Conservation (phyloP, 306 rosid genomes). For the Glycine tomentella region DNA sequence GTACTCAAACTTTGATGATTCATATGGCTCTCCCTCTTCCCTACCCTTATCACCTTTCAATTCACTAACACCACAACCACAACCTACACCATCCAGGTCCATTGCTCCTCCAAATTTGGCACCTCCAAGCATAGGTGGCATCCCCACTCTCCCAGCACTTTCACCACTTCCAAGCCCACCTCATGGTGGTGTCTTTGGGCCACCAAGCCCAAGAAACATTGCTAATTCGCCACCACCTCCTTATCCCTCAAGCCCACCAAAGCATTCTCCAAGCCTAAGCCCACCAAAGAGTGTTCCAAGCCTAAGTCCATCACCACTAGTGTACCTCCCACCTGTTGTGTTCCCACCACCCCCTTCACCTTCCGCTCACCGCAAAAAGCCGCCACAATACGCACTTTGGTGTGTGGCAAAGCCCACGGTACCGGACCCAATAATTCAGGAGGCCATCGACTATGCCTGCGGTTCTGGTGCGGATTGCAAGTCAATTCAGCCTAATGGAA, state of each 20-base stretch:
- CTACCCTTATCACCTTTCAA: conserved; percentile 60
- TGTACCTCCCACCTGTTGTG: conserved; percentile 46
- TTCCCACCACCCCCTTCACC: conserved; percentile 59
- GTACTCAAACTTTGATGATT: conserved; percentile 35
- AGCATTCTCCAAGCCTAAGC: conserved; percentile 37
- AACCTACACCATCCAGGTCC: conserved; percentile 40
- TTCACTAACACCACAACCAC: conserved; percentile 55
- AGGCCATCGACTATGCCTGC: conserved; percentile 88
- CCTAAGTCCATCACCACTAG: conserved; percentile 58
- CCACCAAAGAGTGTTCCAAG: conserved; percentile 51
- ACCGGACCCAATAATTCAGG: conserved; percentile 68
- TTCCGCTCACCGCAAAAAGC: conserved; percentile 44
- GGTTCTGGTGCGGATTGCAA: conserved; percentile 85
- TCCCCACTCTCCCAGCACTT: background rate
- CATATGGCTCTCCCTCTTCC: conserved; percentile 64
- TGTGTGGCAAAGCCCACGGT: conserved; percentile 92
- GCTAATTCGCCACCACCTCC: conserved; percentile 48
- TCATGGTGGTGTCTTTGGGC: background rate
- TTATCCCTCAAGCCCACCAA: conserved; percentile 49
- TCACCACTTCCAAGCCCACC: conserved; percentile 54
- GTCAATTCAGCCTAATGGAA: conserved; percentile 64
- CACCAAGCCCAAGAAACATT: conserved; percentile 35
- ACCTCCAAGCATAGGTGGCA: conserved; percentile 35
- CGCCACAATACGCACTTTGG: conserved; percentile 62
- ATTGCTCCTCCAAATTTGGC: conserved; percentile 39